Evolutionary conservation across 495 filamentous ascomycete genomes (phyloP), one percentile per base, ranked within the genome.

Genomic region (Annulohypoxylon stygium): DNA sequence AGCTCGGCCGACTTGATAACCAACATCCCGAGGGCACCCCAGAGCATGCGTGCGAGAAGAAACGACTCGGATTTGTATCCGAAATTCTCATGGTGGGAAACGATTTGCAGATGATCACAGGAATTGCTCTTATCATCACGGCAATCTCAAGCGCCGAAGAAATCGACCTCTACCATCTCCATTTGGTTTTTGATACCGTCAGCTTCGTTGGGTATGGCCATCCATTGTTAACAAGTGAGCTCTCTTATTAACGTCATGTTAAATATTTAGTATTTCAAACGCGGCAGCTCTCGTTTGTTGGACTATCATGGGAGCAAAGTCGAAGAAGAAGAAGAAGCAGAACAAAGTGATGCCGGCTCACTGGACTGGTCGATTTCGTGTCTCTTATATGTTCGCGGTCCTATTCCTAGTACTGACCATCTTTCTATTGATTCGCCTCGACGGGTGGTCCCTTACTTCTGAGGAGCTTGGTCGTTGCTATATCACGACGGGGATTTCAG

Each of bases 31-130:
- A 81, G 23, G 80, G 76, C 51, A 78, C 74, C 4, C 30, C 67
- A 12, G 66, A 76, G 55, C 73, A 70, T 65, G 76, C 51, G 16
- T 72, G 77, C 43, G 76, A 78, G 63, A 73, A 74, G 65, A 80
- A 76, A 64, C 76, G 80, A 51, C 54, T 82, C 25, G 77, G 78
- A 16, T 77, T 80, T 37, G 75, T 82, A 14, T 78, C 78, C 1
- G 72, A 77, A 33, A 82, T 82, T 34, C 68, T 82, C 8, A 81
- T 81, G 78, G 66, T 80, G 9, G 79, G 80, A 12, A 81, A 78
- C 16, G 78, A 82, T 54, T 70, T 82, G 54, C 80, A 82, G 57
- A 75, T 77, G 62, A 37, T 78, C 50, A 75, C 72, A 74, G 71
- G 71, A 61, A 8, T 67, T 30, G 62, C 80, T 16, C 74, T 78